These are phyloP conservation scores for Xylogone sp. DNA, from an alignment of 2,329 filamentous ascomycete genomes.

Conservation along the genomic window DNA sequence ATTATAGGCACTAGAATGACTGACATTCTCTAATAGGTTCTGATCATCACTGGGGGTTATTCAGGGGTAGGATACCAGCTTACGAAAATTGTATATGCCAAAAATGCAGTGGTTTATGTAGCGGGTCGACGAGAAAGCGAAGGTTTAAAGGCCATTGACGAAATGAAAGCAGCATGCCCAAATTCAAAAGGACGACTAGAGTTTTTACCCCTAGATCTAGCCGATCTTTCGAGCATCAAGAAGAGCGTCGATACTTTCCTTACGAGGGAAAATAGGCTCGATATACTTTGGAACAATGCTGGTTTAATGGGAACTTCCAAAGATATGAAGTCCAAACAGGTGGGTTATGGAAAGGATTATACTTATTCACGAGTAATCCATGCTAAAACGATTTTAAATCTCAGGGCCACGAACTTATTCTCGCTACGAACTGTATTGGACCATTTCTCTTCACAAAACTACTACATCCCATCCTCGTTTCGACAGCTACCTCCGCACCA, in stretches of 20 bases:
- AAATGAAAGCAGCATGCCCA: constrained; percentile 29
- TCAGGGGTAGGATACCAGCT: constrained; percentile 34
- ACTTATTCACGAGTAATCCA: not conserved
- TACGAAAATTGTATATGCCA: constrained; percentile 30
- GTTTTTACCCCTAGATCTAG: constrained; percentile 34
- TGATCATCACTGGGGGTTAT: constrained; percentile 29
- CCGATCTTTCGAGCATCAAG: constrained; percentile 19
- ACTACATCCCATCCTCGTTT: constrained; percentile 37
- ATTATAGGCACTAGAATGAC: too few species aligned
- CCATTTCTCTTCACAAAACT: constrained; percentile 15
- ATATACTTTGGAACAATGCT: constrained; percentile 24
- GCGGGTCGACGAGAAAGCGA: constrained; percentile 35
- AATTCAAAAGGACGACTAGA: constrained; percentile 30
- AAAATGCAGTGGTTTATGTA: constrained; percentile 37
- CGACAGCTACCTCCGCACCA: constrained; percentile 1
- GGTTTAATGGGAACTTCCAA: constrained; percentile 16
- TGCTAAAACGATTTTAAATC: not conserved
- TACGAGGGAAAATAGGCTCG: constrained; percentile 13
- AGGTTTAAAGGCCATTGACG: constrained; percentile 30
- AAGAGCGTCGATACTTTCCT: constrained; percentile 17
- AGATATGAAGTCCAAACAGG: constrained; percentile 1
- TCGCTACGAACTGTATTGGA: constrained; percentile 14
- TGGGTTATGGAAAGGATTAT: not conserved
- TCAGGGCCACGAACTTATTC: constrained; percentile 10
- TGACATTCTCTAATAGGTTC: constrained; percentile 23